phyloP scores from a whole-genome alignment of 305 asterid species.

The Plantago lanceolata region DNA sequence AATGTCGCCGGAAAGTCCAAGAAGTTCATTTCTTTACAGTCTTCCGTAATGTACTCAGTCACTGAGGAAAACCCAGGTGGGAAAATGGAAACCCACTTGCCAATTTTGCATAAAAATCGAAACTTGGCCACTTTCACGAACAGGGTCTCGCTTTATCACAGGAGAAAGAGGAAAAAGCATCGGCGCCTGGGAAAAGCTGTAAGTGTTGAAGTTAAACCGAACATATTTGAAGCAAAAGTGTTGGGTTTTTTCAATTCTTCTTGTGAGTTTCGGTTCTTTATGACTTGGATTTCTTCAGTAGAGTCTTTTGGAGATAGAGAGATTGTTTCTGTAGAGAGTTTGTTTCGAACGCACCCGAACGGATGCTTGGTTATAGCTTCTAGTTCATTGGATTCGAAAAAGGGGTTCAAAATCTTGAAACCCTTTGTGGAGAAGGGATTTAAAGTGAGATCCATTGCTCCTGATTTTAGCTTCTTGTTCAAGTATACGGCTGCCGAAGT shows the following conservation, averaged over 20 bases:
- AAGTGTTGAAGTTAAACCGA: slow-evolving; percentile 23
- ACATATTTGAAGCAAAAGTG: slow-evolving; percentile 47
- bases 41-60: slow-evolving; percentile 28
- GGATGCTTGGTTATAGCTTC: slow-evolving; percentile 69
- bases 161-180: slow-evolving; percentile 28
- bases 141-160: slow-evolving; percentile 22
- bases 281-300: slow-evolving; percentile 82
- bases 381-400: slow-evolving; percentile 57
- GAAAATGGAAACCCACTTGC: slow-evolving; percentile 34
- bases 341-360: slow-evolving; percentile 63
- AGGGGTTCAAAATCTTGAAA: slow-evolving; percentile 44
- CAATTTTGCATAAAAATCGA: slow-evolving; percentile 36
- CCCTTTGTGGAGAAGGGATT: slow-evolving; percentile 58
- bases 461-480: slow-evolving; percentile 65
- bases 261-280: slow-evolving; percentile 64
- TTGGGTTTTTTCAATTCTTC: slow-evolving; percentile 43
- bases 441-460: slow-evolving; percentile 58
- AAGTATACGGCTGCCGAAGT: slow-evolving; percentile 55
- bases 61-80: slow-evolving; percentile 31
- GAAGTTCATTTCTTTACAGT: slow-evolving; percentile 30
- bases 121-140: slow-evolving; percentile 33
- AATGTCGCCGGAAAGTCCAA: slow-evolving; percentile 39
- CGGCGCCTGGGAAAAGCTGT: slow-evolving; percentile 32
- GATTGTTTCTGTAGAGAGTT: slow-evolving; percentile 40
- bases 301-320: slow-evolving; percentile 62